Evolutionary conservation across 2,329 filamentous ascomycete genomes (phyloP).

Genomic region (Neonectria coccinea): DNA sequence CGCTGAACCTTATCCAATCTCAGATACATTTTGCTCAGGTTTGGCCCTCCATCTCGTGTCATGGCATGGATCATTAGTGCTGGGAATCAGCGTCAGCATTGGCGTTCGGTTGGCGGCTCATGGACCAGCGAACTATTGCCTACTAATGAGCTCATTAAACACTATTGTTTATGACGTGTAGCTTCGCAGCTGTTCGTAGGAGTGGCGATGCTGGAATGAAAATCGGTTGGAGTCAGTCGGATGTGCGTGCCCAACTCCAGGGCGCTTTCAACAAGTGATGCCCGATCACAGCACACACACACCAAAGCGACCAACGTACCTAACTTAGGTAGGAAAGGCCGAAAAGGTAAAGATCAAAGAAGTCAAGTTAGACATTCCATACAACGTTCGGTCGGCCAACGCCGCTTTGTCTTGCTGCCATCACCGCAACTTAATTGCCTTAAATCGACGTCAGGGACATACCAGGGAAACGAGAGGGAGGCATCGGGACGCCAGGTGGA

Average conservation of each 20-base stretch:
- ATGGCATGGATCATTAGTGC: background rate
- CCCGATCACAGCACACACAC: background rate
- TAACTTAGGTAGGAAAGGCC: too few relatives aligned
- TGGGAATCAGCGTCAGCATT: background rate
- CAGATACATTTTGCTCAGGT: background rate
- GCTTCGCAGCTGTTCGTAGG: background rate
- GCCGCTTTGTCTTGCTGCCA: background rate
- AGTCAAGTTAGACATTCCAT: background rate
- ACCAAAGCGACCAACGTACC: background rate
- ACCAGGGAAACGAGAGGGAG: background rate
- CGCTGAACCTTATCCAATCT: background rate
- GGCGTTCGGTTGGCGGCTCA: background rate
- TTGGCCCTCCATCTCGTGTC: background rate
- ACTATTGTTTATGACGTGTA: background rate
- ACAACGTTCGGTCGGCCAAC: background rate
- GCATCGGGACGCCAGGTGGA: background rate
- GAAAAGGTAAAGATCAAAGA: background rate
- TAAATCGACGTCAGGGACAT: background rate
- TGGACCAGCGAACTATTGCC: background rate
- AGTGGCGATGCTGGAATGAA: background rate
- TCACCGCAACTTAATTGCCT: background rate
- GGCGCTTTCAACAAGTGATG: background rate
- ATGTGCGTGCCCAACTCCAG: background rate
- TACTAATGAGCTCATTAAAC: background rate
- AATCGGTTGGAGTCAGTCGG: background rate